Percentiles rank a stretch among this genome's conserved stretches.
Conservation (phyloP, 768 basidiomycete species). For the Mycena leptocephala region DNA sequence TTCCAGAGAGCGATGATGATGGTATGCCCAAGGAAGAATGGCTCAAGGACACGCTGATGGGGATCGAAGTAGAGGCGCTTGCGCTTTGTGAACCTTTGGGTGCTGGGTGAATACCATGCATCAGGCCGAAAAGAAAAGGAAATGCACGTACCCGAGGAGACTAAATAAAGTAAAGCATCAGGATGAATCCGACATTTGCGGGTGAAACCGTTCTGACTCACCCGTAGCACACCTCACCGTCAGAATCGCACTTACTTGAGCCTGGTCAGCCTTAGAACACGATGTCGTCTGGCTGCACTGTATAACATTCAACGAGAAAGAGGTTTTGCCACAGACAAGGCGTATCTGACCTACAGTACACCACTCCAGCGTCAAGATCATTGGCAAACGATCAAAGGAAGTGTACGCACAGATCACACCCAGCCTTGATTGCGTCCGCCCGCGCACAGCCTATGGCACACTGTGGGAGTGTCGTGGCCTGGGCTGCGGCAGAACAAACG, state of each 20-base stretch:
- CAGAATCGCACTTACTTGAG: conserved; percentile 5
- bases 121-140: no score
- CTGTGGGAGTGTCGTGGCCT: conserved; percentile 20
- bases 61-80: no score
- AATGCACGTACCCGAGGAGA: no score
- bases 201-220: neutral
- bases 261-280: conserved; percentile 11
- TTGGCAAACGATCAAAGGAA: neutral
- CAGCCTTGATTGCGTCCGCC: neutral
- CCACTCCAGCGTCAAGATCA: neutral
- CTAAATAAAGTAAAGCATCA: no score
- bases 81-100: no score
- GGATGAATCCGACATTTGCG: no score
- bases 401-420: conserved; percentile 16
- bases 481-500: neutral
- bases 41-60: no score
- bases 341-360: conserved; percentile 12
- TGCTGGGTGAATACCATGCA: no score
- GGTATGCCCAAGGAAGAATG: no score
- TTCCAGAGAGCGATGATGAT: no score
- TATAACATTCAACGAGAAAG: conserved; percentile 11
- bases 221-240: conserved; percentile 11
- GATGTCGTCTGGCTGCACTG: conserved; percentile 19
- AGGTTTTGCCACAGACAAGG: conserved; percentile 20
- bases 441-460: conserved; percentile 22